phyloP scores from a whole-genome alignment of 176 grass and related monocot species.

The Eleusine indica region DNA sequence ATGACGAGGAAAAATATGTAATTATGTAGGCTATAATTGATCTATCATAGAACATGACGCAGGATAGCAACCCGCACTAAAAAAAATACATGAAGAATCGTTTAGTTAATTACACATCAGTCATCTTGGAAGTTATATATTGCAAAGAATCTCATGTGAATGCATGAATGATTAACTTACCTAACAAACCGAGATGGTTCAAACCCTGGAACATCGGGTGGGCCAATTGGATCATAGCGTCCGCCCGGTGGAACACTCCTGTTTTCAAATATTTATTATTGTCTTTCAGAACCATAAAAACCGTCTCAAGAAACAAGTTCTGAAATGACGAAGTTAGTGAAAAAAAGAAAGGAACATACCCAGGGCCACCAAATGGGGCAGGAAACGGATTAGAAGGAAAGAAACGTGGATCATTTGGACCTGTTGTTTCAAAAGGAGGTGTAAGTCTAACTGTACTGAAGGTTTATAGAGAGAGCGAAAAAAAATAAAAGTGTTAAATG shows the following conservation, averaged over 20 bases:
- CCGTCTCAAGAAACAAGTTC: not conserved
- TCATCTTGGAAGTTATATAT: conserved; percentile 18
- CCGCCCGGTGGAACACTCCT: conserved; percentile 65
- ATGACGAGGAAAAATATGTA: too few species aligned
- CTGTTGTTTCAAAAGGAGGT: conserved; percentile 42
- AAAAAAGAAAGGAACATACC: conserved; percentile 44
- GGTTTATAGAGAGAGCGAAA: not conserved
- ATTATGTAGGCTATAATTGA: too few species aligned
- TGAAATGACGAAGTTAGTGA: not conserved
- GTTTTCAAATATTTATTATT: conserved; percentile 39
- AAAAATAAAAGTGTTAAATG: not conserved
- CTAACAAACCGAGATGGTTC: conserved; percentile 82
- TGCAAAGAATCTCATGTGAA: conserved; percentile 38
- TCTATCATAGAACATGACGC: too few species aligned
- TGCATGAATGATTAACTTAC: conserved; percentile 42
- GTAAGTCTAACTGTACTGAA: not conserved
- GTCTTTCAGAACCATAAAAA: conserved; percentile 21
- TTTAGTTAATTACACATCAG: conserved; percentile 16
- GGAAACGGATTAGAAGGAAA: conserved; percentile 67
- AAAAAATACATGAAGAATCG: not conserved
- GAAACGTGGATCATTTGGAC: conserved; percentile 81
- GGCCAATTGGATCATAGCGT: conserved; percentile 81
- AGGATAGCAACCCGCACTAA: too few species aligned
- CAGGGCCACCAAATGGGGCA: conserved; percentile 45
- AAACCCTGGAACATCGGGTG: conserved; percentile 85